Percentiles rank a stretch among this genome's conserved stretches.
Conservation (phyloP, 805 yeast species). For the Wickerhamiella slavikovae region DNA sequence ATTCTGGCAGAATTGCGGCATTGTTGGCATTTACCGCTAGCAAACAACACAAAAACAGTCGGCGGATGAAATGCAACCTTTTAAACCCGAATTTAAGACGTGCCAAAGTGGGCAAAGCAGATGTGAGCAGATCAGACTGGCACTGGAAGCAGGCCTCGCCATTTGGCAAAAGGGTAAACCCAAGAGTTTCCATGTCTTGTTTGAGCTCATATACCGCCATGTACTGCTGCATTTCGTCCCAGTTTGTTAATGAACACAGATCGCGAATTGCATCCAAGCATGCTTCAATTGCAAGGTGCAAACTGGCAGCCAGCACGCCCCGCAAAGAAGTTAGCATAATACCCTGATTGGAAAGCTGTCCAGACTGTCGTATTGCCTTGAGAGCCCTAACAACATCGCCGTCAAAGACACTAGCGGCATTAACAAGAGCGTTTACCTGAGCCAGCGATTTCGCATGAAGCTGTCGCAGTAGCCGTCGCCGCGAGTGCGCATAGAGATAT, state of each 20-base stretch:
- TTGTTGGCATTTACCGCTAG: constrained; percentile 18
- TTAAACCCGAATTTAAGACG: constrained; percentile 16
- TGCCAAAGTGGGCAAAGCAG: too few species aligned
- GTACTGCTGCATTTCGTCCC: constrained; percentile 21
- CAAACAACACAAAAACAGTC: constrained; percentile 25
- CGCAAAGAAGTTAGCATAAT: constrained; percentile 18
- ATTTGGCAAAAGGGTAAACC: too few species aligned
- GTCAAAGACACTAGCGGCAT: constrained; percentile 13
- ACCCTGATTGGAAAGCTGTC: too few species aligned
- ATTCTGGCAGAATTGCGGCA: constrained; percentile 8
- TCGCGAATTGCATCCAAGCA: constrained; percentile 13
- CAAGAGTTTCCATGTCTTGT: too few species aligned
- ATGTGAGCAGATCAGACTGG: too few species aligned
- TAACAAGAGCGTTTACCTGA: constrained; percentile 10
- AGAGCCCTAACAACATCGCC: constrained; percentile 13
- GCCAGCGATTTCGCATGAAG: constrained; percentile 15
- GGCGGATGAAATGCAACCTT: constrained; percentile 21
- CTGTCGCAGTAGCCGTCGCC: constrained; percentile 15
- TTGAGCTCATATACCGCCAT: constrained; percentile 25
- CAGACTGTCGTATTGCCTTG: constrained; percentile 14
- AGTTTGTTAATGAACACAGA: constrained; percentile 15
- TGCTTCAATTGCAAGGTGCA: constrained; percentile 18
- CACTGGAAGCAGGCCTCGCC: too few species aligned
- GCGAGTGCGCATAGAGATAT: constrained; percentile 16
- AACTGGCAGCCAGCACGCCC: constrained; percentile 12